These are phyloP conservation scores for Crepidotus sp. DNA, from an alignment of 1,284 basidiomycete genomes.

Conservation along the genomic window DNA sequence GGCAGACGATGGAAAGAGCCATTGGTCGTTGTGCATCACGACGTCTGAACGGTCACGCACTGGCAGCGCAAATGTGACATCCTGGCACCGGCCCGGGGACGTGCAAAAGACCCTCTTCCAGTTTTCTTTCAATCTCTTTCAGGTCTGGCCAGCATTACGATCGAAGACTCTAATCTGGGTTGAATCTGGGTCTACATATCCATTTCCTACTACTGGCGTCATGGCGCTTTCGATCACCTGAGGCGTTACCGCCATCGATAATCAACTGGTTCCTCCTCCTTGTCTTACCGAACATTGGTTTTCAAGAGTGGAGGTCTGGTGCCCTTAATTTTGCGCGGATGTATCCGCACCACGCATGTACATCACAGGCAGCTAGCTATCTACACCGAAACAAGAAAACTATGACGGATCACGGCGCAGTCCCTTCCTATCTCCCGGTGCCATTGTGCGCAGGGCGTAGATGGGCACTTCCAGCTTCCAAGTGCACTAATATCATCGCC, in stretches of 20 bases:
- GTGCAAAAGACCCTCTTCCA: no score
- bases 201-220: background rate
- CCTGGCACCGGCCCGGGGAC: no score
- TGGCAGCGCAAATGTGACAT: no score
- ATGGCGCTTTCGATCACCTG: constrained; percentile 7
- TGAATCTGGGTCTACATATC: background rate
- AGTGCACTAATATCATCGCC: no score
- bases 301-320: no score
- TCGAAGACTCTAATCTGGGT: no score
- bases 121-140: no score
- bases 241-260: constrained; percentile 14
- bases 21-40: constrained; percentile 45
- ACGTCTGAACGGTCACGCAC: no score
- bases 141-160: no score
- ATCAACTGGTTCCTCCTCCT: background rate
- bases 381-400: background rate
- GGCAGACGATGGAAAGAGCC: constrained; percentile 58
- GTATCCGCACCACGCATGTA: background rate
- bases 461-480: no score
- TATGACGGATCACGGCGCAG: background rate
- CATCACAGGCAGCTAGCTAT: background rate
- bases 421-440: background rate
- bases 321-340: constrained; percentile 6
- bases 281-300: background rate
- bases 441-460: no score